A percentile compares a stretch with the other conserved stretches of the same genome.
These are phyloP conservation scores for Oehlia diaphana DNA, from an alignment of 192 early-diverging fungal genomes.

Conservation along the genomic window DNA sequence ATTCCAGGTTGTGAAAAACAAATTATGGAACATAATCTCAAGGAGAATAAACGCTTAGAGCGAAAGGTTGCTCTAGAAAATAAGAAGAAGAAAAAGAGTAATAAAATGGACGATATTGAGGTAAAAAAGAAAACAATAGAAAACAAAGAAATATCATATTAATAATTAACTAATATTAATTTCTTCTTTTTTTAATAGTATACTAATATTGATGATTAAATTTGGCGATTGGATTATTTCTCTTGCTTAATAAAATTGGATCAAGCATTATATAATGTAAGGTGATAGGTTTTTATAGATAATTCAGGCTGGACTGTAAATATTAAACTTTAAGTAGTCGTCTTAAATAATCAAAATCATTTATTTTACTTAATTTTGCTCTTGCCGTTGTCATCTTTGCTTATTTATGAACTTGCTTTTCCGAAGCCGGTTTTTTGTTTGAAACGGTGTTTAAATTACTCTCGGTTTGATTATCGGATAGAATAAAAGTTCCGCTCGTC, in stretches of 20 bases:
- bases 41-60: constrained; percentile 21
- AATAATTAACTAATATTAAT: background rate
- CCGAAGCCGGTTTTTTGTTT: background rate
- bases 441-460: background rate
- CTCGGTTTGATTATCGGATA: background rate
- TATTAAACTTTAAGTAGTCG: background rate
- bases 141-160: background rate
- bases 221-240: background rate
- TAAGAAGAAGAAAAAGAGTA: background rate
- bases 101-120: constrained; percentile 7
- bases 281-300: too few species aligned
- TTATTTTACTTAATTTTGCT: background rate
- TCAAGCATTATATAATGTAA: too few species aligned
- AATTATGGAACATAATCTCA: constrained; percentile 6
- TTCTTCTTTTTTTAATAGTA: background rate
- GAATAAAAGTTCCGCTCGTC: background rate
- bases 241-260: background rate
- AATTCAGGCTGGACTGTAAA: background rate
- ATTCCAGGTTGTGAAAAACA: constrained; percentile 31
- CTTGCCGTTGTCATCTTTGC: background rate
- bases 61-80: constrained; percentile 17
- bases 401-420: background rate
- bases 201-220: background rate
- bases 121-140: background rate
- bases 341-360: too few species aligned